Evolutionary conservation across 371 early-diverging fungal genomes (phyloP).

Genomic region (Nematocida homosporus): DNA sequence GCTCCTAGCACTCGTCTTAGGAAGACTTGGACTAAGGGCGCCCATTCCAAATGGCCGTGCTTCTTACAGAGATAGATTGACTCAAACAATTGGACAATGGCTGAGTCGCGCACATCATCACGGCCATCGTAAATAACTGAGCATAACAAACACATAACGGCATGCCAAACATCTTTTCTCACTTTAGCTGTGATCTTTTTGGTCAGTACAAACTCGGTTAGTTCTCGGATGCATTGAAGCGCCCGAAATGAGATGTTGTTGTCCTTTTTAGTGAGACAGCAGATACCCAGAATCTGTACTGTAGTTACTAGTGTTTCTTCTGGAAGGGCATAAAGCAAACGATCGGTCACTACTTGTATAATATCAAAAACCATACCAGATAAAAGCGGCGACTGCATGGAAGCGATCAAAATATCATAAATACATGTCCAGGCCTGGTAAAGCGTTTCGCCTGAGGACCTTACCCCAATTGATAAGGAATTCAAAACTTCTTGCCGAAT

Average conservation of each 20-base stretch:
- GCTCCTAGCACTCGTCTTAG: conserved; percentile 37
- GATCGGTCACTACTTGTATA: conserved; percentile 33
- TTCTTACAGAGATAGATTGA: conserved; percentile 36
- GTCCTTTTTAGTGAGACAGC: conserved; percentile 43
- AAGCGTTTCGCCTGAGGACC: conserved; percentile 13
- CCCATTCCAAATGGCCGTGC: conserved; percentile 1
- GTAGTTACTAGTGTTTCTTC: conserved; percentile 11
- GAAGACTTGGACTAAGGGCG: conserved; percentile 26
- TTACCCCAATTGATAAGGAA: conserved; percentile 27
- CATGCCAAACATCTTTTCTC: conserved; percentile 11
- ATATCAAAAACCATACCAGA: conserved; percentile 36
- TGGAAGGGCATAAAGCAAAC: conserved; percentile 32
- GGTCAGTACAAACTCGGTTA: conserved; percentile 15
- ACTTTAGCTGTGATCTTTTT: neutral
- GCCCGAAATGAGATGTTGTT: conserved; percentile 37
- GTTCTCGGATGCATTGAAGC: conserved; percentile 40
- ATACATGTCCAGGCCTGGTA: conserved; percentile 17
- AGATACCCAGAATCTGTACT: conserved; percentile 18
- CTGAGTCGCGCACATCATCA: conserved; percentile 47
- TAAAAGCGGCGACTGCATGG: conserved; percentile 6
- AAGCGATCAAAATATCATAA: conserved; percentile 11
- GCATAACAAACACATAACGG: conserved; percentile 40
- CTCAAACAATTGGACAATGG: conserved; percentile 41
- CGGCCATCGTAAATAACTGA: conserved; percentile 36
- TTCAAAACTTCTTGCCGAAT: conserved; percentile 5